Evolutionary conservation across 2,329 filamentous ascomycete genomes (phyloP).

Genomic region (Colletotrichum eleusines): DNA sequence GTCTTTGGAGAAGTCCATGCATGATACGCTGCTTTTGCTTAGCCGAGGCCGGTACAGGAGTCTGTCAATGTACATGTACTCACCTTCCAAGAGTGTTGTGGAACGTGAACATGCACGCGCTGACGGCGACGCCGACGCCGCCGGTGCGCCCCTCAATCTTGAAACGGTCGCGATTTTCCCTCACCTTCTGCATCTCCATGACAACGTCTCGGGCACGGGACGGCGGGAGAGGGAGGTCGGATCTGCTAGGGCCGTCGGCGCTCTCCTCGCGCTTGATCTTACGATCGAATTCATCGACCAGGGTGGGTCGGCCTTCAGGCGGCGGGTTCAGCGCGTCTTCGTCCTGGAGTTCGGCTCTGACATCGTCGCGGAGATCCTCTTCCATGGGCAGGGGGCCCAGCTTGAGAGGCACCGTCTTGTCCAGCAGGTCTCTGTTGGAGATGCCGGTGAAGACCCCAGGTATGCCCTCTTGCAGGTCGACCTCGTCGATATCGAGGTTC

Average conservation of each 20-base stretch:
- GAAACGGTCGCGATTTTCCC: conserved; percentile 92
- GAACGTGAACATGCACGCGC: conserved; percentile 97
- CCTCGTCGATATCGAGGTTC: conserved; percentile 72
- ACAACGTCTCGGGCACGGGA: conserved; percentile 90
- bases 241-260: conserved; percentile 82
- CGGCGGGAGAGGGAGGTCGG: conserved; percentile 86
- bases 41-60: conserved; percentile 28
- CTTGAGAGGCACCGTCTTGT: conserved; percentile 71
- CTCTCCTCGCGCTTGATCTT: conserved; percentile 91
- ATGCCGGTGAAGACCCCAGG: conserved; percentile 72
- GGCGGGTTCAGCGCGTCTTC: conserved; percentile 85
- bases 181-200: conserved; percentile 93
- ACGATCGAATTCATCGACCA: conserved; percentile 89
- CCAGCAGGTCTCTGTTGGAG: conserved; percentile 70
- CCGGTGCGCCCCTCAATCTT: conserved; percentile 87
- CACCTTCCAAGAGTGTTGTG: conserved; percentile 95
- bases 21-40: conserved; percentile 75
- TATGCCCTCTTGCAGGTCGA: conserved; percentile 74
- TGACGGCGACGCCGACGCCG: conserved; percentile 84
- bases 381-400: conserved; percentile 90
- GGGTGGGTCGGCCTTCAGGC: conserved; percentile 73
- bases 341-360: conserved; percentile 87
- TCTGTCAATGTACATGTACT: conserved; percentile 50
- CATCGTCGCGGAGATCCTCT: conserved; percentile 82
- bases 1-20: conserved; percentile 95